Evolutionary conservation across 75 land plant genomes (phyloP).

Genomic region (Pinus albicaulis): DNA sequence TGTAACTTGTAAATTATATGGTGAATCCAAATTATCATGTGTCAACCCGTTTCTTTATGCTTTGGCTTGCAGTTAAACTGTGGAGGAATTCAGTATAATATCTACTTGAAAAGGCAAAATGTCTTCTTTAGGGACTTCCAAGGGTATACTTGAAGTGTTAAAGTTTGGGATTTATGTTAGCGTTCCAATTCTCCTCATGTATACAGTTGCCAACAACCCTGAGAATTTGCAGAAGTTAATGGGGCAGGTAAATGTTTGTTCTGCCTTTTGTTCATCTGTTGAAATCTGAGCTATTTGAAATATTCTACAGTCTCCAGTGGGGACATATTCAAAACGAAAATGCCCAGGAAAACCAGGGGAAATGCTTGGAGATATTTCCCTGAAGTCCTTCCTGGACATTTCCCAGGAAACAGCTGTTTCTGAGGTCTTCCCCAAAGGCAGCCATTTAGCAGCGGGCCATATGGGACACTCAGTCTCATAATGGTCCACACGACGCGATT

Average conservation of each 20-base stretch:
- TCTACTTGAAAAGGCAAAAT: slow-evolving; percentile 19
- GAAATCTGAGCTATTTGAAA: too few relatives aligned
- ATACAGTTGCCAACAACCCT: slow-evolving; percentile 61
- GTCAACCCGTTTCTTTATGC: background rate
- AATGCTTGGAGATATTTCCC: too few relatives aligned
- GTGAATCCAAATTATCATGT: background rate
- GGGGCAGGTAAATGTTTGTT: slow-evolving; percentile 44
- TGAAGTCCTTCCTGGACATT: too few relatives aligned
- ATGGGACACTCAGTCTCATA: too few relatives aligned
- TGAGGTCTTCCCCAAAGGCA: too few relatives aligned
- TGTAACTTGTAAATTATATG: background rate
- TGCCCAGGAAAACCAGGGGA: too few relatives aligned
- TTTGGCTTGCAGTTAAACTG: slow-evolving; percentile 1
- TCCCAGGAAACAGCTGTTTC: too few relatives aligned
- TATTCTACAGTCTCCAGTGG: too few relatives aligned
- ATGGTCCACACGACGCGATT: too few relatives aligned
- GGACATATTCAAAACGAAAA: too few relatives aligned
- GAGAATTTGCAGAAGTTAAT: slow-evolving; percentile 65
- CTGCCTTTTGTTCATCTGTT: background rate
- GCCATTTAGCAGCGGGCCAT: too few relatives aligned
- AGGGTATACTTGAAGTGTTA: slow-evolving; percentile 73
- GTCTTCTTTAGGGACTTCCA: slow-evolving; percentile 75
- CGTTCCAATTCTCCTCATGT: slow-evolving; percentile 76
- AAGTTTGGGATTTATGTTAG: slow-evolving; percentile 80
- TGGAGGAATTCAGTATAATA: background rate